phyloP scores from a whole-genome alignment of 192 early-diverging fungal species.

The Backusella mclennaniae region DNA sequence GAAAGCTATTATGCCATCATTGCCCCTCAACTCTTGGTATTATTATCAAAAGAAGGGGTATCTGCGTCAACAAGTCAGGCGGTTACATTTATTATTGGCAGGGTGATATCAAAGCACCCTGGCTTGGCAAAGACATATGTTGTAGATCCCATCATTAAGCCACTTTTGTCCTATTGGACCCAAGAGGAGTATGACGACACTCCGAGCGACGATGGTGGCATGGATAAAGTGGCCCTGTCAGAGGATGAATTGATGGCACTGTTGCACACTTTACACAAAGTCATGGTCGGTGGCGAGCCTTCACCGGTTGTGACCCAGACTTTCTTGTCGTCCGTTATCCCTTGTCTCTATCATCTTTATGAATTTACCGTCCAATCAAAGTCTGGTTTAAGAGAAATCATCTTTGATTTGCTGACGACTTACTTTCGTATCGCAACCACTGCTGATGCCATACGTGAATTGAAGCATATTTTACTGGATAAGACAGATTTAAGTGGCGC shows the following conservation, averaged over 20 bases:
- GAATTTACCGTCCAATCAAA: conserved; percentile 44
- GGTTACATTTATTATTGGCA: conserved; percentile 49
- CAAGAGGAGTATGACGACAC: conserved; percentile 8
- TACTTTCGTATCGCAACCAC: conserved; percentile 49
- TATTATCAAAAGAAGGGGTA: conserved; percentile 12
- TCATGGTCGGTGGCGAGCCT: conserved; percentile 62
- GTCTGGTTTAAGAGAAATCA: conserved; percentile 41
- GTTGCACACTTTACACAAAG: conserved; percentile 46
- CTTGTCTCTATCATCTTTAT: conserved; percentile 58
- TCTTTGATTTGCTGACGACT: conserved; percentile 44
- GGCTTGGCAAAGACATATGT: conserved; percentile 47
- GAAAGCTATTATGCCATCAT: conserved; percentile 55
- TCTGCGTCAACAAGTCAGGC: conserved; percentile 35
- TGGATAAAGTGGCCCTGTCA: conserved; percentile 43
- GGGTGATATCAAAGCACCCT: conserved; percentile 50
- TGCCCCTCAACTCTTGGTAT: conserved; percentile 43
- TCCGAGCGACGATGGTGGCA: not conserved
- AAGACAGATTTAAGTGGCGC: conserved; percentile 35
- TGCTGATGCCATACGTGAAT: conserved; percentile 28
- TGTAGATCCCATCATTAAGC: conserved; percentile 39
- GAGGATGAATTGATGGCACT: conserved; percentile 44
- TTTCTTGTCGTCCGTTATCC: conserved; percentile 50
- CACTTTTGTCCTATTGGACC: conserved; percentile 43
- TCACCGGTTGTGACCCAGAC: conserved; percentile 53
- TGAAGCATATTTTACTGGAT: conserved; percentile 51